Conservation (phyloP, 768 basidiomycete species). For the Chalciporus chontae region DNA sequence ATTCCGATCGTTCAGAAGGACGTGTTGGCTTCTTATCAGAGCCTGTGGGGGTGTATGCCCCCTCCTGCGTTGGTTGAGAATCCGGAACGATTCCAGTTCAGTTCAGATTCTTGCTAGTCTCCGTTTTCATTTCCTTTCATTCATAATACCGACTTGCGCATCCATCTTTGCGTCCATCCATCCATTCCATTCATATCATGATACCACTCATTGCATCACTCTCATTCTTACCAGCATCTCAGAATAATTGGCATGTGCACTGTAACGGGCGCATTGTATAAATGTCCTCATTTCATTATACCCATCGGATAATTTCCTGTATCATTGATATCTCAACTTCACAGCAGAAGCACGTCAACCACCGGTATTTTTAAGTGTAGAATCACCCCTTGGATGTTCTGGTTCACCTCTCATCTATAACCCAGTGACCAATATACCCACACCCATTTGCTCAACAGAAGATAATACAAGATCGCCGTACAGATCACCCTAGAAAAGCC, state of each 20-base stretch:
- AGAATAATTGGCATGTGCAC: not conserved
- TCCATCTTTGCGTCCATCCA: not conserved
- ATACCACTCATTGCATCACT: not conserved
- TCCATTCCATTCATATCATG: not conserved
- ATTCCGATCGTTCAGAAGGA: slow-evolving; percentile 17
- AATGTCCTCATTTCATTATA: not conserved
- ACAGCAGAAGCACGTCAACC: not conserved
- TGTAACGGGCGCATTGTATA: not conserved
- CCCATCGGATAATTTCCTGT: not conserved
- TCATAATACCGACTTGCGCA: not conserved
- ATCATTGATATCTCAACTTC: not conserved
- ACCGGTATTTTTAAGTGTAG: not conserved
- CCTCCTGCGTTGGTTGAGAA: slow-evolving; percentile 5
- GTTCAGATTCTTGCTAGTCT: not conserved
- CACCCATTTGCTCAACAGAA: not conserved
- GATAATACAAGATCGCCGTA: not conserved
- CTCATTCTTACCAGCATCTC: slow-evolving; percentile 1
- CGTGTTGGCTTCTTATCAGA: slow-evolving; percentile 19
- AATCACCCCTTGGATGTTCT: not conserved
- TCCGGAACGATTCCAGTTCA: slow-evolving; percentile 1
- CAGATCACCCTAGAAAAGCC: not conserved
- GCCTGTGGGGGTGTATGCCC: slow-evolving; percentile 26
- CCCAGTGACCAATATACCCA: not conserved
- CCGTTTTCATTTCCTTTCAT: not conserved
- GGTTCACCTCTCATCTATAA: not conserved